phyloP scores from a whole-genome alignment of 179 eudicot genomes.

The Pouteria campechiana region DNA sequence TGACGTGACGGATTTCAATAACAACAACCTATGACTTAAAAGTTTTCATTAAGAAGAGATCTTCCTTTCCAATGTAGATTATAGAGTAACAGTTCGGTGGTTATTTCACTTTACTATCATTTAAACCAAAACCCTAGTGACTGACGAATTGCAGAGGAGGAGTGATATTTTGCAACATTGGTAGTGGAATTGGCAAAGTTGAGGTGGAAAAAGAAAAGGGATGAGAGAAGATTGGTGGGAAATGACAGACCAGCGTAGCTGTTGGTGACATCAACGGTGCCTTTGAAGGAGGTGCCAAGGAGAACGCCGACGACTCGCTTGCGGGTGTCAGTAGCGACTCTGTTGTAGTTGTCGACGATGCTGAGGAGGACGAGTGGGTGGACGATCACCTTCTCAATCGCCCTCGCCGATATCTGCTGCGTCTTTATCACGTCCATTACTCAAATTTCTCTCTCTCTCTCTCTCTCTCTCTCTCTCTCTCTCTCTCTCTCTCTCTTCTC shows the following conservation, averaged over 20 bases:
- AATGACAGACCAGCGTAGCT: constrained; percentile 87
- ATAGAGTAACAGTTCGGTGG: not conserved
- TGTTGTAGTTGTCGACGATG: constrained; percentile 87
- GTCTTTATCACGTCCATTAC: constrained; percentile 87
- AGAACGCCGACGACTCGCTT: constrained; percentile 90
- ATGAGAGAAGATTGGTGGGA: not conserved
- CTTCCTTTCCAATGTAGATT: not conserved
- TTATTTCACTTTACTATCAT: too few species aligned
- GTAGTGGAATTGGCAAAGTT: not conserved
- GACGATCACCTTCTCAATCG: constrained; percentile 82
- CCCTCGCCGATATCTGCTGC: constrained; percentile 60
- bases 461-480: not conserved
- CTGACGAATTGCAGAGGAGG: too few species aligned
- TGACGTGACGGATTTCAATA: too few species aligned
- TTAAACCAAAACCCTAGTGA: too few species aligned
- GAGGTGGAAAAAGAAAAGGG: not conserved
- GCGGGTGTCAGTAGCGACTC: constrained; percentile 84
- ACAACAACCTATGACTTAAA: too few species aligned
- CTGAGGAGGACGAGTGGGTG: constrained; percentile 87
- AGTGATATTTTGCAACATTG: too few species aligned
- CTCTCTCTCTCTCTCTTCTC: not conserved
- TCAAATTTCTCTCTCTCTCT: not conserved
- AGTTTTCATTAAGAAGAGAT: not conserved
- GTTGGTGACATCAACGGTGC: constrained; percentile 76
- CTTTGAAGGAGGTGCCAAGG: constrained; percentile 63